Base-by-base conservation (phyloP, 352 stramenopile genomes). In the Pythium rhizo-oryzae region DNA sequence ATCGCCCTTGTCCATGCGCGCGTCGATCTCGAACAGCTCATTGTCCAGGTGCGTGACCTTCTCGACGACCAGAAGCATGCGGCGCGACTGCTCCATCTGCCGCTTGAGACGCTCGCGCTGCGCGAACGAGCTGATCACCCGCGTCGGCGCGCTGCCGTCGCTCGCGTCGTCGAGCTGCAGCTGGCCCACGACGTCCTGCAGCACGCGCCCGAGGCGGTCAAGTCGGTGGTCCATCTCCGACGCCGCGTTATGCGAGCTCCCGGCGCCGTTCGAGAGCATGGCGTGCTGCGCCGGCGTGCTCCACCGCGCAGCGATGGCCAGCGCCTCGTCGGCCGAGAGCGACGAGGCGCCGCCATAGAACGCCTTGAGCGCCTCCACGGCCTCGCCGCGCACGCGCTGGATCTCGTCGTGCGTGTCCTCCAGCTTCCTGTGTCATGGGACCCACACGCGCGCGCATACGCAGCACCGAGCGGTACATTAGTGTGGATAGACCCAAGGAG, bases 351-450 rank as follows among this genome's bases (percentile, higher is more conserved):
- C 77, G 59, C 81, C 71, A 72, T 94, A 94, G 65, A 92, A 91
- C 5, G 76, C 67, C 59, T 82, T 83, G 58, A 94, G 68, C 28
- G 84, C 67, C 28, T 87, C 80, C 4, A 89, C 67, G 21, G 91
- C 82, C 23, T 91, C 70, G 24, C 63, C 50, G 19, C 78, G 81
- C 52, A 91, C 81, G 53, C 78, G 71, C 28, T 70, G 66, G 47
- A 91, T 91, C 69, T 94, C 84, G 11, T 56, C 69, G 55, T 90
- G 80, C 0, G 82, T 94, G 30, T 86, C 75, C 54, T 92, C 79
- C 19, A 94, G 70, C 41, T 90, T 89, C 39, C 85, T 94, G 39
- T 41, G 35, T 4, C 8, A 41, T 11, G 8, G 1, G 8, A 11
- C 8, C 12, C 35, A 15, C 35, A 41, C 35, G 1, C 35, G 13